Evolutionary conservation across 805 yeast species (phyloP), one percentile per base, ranked within the genome.

Genomic region (Lipomyces sp.): DNA sequence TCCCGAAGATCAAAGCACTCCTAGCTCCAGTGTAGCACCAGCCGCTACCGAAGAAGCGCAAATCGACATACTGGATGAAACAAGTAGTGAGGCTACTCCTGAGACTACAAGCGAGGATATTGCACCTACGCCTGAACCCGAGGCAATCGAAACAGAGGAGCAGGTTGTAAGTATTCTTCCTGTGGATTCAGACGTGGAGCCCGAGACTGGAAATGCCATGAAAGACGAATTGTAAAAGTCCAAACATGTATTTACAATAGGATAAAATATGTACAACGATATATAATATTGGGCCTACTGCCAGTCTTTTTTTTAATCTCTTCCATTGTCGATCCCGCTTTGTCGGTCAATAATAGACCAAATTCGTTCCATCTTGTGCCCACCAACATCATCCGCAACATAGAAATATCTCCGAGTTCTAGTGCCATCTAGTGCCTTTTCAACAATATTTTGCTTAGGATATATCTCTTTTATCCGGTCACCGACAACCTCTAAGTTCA

Each of bases 271-370:
- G 18, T 53, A 53, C 56, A 53, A 53, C 7, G 56, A n/a, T 32
- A 34, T 32, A 34, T n/a, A n/a, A 15, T 53, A 30, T 51, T 51
- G 39, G 39, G 15, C 37, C 39, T 11, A 37, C 39, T 37, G 10
- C 15, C 39, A 37, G 13, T 37, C 15, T 13, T 37, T 45, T 29
- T 18, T 2, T 33, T 59, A 60, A 29, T 57, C 62, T 66, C 96
- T 80, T 4, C 95, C 95, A 69, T 88, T 88, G 71, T 89, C 83
- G 10, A 89, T 79, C 0, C 88, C 90, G 57, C 86, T 80, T 66
- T 88, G 86, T 59, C 79, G 79, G 74, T 91, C 96, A 0, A 89
- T 85, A n/a, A 90, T 84, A 0, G 93, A 92, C 94, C 96, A 88
- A 4, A 90, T 77, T 63, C 97, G 79, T 73, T 90, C 95, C 96